phyloP scores from a whole-genome alignment of 495 filamentous ascomycete species.

The Tirmania nivea region DNA sequence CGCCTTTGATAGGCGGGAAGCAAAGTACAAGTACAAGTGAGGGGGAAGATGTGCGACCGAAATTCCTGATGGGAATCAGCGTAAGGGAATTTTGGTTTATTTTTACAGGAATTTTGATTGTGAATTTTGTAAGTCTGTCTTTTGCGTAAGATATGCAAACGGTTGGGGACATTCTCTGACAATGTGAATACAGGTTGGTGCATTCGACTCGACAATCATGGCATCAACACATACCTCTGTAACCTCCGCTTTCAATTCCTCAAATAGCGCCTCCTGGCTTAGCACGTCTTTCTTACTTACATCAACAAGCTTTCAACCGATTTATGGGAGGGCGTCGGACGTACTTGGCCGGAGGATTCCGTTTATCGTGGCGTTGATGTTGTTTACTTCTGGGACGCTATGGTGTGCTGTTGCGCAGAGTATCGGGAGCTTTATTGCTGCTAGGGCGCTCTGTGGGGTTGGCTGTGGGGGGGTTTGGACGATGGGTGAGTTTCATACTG shows the following conservation, averaged over 20 bases:
- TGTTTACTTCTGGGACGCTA: slow-evolving; percentile 44
- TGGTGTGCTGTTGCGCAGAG: slow-evolving; percentile 54
- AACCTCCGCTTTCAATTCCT: slow-evolving; percentile 52
- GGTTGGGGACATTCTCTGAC: not conserved
- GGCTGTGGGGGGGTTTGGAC: slow-evolving; percentile 54
- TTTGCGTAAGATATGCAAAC: not conserved
- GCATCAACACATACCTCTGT: slow-evolving; percentile 64
- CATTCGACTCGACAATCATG: slow-evolving; percentile 63
- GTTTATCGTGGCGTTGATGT: slow-evolving; percentile 37
- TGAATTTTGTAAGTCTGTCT: not conserved
- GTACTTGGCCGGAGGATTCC: slow-evolving; percentile 47
- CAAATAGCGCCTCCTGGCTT: slow-evolving; percentile 60
- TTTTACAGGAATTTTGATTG: not conserved
- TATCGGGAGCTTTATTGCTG: slow-evolving; percentile 51
- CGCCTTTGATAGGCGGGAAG: no score
- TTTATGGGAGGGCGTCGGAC: slow-evolving; percentile 52
- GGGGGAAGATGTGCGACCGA: not conserved
- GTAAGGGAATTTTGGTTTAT: not conserved
- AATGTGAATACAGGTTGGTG: slow-evolving; percentile 25
- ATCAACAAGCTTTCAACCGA: slow-evolving; percentile 48
- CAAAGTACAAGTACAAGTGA: no score
- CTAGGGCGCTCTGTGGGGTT: slow-evolving; percentile 49
- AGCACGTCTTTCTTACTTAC: slow-evolving; percentile 63
- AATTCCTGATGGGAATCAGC: not conserved
- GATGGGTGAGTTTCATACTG: slow-evolving; percentile 26